Percentiles rank a stretch among this genome's conserved stretches.
Conservation (phyloP, 371 early-diverging fungal species). For the Mortierella sp. region DNA sequence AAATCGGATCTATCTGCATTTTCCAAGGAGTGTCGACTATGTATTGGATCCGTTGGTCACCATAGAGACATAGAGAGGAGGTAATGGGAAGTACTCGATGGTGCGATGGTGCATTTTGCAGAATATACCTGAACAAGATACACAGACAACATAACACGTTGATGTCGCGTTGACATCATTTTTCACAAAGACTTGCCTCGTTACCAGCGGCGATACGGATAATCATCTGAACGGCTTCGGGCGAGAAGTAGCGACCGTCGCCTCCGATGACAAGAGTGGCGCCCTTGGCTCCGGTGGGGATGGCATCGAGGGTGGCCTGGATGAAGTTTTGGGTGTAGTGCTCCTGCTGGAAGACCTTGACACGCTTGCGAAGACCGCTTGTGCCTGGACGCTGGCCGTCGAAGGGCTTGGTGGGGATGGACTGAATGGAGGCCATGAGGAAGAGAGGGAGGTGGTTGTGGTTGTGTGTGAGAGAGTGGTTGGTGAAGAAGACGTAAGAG, state of each 20-base stretch:
- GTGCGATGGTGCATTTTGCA: not conserved
- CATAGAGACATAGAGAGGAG: not conserved
- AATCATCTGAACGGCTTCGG: slow-evolving; percentile 92
- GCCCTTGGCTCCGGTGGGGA: slow-evolving; percentile 83
- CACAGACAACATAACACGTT: not conserved
- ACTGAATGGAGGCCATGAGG: slow-evolving; percentile 60
- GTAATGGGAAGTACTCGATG: not conserved
- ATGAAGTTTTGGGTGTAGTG: slow-evolving; percentile 98
- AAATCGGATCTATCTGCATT: not conserved
- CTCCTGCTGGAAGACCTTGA: slow-evolving; percentile 94
- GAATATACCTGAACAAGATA: not conserved
- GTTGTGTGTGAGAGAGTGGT: not conserved
- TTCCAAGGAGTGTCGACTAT: not conserved
- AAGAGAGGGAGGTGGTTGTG: not conserved
- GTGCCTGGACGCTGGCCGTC: slow-evolving; percentile 98
- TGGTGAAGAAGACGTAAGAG: slow-evolving; percentile 4
- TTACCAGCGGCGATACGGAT: slow-evolving; percentile 90
- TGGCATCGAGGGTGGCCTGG: slow-evolving; percentile 85
- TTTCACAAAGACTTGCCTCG: slow-evolving; percentile 69
- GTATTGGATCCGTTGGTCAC: not conserved
- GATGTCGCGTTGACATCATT: slow-evolving; percentile 31
- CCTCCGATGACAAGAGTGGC: slow-evolving; percentile 96
- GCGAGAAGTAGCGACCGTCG: slow-evolving; percentile 93
- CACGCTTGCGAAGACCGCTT: slow-evolving; percentile 95
- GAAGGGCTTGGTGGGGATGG: slow-evolving; percentile 77